phyloP scores from a whole-genome alignment of 2,329 filamentous ascomycete species.

The Mycosphaerella arachidis region DNA sequence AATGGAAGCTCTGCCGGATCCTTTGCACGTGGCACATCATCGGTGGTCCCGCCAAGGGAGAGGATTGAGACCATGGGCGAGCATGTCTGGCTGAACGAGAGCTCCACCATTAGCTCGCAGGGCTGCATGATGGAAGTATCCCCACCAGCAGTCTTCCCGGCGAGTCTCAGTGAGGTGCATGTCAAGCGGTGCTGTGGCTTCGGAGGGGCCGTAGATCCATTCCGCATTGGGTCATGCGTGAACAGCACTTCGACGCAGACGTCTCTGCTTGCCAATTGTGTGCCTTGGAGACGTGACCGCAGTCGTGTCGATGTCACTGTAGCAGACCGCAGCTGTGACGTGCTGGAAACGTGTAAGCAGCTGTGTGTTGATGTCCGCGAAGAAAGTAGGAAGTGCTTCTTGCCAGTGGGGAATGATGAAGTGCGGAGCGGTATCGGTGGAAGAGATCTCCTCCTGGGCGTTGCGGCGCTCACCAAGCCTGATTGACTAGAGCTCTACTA shows the following conservation, averaged over 20 bases:
- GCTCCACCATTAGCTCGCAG: neutral
- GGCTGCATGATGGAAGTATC: neutral
- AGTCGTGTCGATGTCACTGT: neutral
- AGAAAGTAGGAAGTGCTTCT: neutral
- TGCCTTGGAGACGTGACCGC: neutral
- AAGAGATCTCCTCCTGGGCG: neutral
- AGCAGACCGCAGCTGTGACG: neutral
- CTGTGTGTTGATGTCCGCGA: neutral
- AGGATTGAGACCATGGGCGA: neutral
- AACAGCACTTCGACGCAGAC: neutral
- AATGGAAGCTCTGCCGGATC: neutral
- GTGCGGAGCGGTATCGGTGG: neutral
- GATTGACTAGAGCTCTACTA: neutral
- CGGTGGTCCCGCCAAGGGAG: neutral
- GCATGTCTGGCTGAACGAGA: neutral
- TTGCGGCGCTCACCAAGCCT: neutral
- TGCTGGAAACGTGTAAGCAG: neutral
- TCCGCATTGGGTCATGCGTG: neutral
- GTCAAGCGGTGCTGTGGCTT: neutral
- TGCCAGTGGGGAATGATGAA: neutral
- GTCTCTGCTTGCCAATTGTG: neutral
- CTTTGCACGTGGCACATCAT: neutral
- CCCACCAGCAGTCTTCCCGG: neutral
- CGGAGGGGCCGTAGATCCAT: conserved; percentile 3
- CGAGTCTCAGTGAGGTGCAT: neutral